Percentiles rank a stretch among this genome's conserved stretches.
Conservation (phyloP, 2,329 filamentous ascomycete genomes). For the Xylaria polymorpha region DNA sequence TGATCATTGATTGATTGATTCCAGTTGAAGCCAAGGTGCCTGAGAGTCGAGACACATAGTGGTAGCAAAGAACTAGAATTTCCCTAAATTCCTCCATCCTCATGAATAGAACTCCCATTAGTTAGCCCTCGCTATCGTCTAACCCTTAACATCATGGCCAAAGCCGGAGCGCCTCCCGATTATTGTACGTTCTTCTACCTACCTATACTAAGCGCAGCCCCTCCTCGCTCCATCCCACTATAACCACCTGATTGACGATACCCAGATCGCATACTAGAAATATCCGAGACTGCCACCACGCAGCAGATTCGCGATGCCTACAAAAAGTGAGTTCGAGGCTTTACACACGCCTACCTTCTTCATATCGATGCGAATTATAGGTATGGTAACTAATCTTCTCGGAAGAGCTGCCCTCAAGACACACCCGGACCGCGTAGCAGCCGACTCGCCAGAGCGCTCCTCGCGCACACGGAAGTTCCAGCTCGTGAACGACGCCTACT, state of each 20-base stretch:
- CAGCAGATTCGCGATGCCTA: conserved; percentile 94
- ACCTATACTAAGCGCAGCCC: conserved; percentile 13
- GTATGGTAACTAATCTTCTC: conserved; percentile 17
- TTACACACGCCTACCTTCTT: neutral
- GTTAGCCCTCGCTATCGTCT: neutral
- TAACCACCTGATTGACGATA: conserved; percentile 35
- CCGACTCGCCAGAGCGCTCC: conserved; percentile 83
- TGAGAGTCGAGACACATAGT: neutral
- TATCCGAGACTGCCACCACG: conserved; percentile 78
- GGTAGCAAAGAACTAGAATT: neutral
- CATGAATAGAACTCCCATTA: conserved; percentile 1
- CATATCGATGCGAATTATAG: neutral
- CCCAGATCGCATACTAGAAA: conserved; percentile 77
- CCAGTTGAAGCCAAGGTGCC: neutral
- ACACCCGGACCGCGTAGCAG: conserved; percentile 89
- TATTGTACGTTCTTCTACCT: conserved; percentile 66
- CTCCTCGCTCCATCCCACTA: conserved; percentile 40
- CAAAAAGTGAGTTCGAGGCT: conserved; percentile 74
- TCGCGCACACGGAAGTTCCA: conserved; percentile 89
- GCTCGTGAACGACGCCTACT: conserved; percentile 92
- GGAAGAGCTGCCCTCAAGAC: conserved; percentile 85
- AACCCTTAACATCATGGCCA: conserved; percentile 52
- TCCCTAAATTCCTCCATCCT: neutral
- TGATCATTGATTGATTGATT: conserved; percentile 22
- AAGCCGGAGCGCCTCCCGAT: conserved; percentile 61